A percentile compares a stretch with the other conserved stretches of the same genome.
phyloP scores from a whole-genome alignment of 129 eudicot genomes.

The Artemisia argyi region DNA sequence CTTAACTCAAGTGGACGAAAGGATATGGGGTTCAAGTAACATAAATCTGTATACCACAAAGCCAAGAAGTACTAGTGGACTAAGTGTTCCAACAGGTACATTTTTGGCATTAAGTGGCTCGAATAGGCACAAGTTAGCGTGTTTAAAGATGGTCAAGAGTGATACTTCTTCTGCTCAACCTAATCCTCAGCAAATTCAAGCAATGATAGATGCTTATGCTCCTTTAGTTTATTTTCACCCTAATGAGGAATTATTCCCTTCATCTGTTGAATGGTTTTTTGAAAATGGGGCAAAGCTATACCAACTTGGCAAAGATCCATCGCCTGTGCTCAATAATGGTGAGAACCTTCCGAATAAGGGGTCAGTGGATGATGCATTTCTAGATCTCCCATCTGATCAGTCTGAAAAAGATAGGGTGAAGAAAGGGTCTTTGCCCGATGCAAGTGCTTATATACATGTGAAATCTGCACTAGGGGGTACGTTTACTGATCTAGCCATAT shows the following conservation, averaged over 20 bases:
- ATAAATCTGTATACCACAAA: slow-evolving; percentile 23
- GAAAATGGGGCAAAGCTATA: slow-evolving; percentile 34
- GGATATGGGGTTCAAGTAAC: slow-evolving; percentile 38
- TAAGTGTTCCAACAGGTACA: slow-evolving; percentile 35
- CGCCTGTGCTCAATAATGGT: slow-evolving; percentile 18
- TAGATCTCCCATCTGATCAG: slow-evolving; percentile 38
- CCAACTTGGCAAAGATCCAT: slow-evolving; percentile 14
- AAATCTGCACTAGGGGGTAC: slow-evolving; percentile 37
- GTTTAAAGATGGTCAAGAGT: slow-evolving; percentile 26
- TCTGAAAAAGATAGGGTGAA: slow-evolving; percentile 23
- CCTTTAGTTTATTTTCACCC: slow-evolving; percentile 44
- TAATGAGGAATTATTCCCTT: slow-evolving; percentile 38
- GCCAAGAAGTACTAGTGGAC: slow-evolving; percentile 3
- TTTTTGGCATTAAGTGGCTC: slow-evolving; percentile 24
- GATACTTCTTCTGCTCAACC: slow-evolving; percentile 33
- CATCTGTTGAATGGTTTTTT: slow-evolving; percentile 42
- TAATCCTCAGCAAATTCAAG: slow-evolving; percentile 16
- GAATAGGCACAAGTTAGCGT: not conserved
- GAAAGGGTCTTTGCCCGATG: slow-evolving; percentile 25
- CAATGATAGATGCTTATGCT: slow-evolving; percentile 28
- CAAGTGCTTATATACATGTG: slow-evolving; percentile 33
- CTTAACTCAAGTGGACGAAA: slow-evolving; percentile 10
- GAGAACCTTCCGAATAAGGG: slow-evolving; percentile 35
- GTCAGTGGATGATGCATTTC: slow-evolving; percentile 27
- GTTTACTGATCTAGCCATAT: slow-evolving; percentile 40